Conservation (phyloP, 2,329 filamentous ascomycete species). For the Cladosporium cucumerinum region DNA sequence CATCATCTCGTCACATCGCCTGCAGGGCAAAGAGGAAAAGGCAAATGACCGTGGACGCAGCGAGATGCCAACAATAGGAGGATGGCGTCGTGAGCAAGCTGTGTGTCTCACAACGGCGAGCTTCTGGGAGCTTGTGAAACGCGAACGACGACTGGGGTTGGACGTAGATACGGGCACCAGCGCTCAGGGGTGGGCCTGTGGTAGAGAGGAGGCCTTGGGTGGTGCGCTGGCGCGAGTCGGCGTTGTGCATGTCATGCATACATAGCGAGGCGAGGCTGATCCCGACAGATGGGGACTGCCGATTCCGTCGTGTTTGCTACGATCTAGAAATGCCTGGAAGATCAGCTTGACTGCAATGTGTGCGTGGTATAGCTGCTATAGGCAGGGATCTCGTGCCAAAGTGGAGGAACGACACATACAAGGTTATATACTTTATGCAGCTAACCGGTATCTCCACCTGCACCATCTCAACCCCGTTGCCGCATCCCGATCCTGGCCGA, state of each 20-base stretch:
- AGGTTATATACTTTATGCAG: not conserved
- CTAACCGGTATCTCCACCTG: not conserved
- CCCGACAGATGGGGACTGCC: conserved; percentile 13
- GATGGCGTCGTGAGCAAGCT: not conserved
- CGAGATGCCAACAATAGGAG: conserved; percentile 6
- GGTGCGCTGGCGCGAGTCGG: conserved; percentile 15
- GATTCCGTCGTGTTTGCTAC: conserved; percentile 5
- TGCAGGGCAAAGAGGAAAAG: conserved; percentile 10
- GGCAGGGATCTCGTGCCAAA: not conserved
- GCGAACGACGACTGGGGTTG: conserved; percentile 13
- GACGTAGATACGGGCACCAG: conserved; percentile 11
- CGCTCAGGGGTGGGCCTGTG: conserved; percentile 12
- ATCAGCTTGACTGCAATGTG: not conserved
- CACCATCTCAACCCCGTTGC: not conserved
- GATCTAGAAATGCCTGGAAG: not conserved
- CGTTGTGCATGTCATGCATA: conserved; percentile 8
- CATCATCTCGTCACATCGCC: conserved; percentile 6
- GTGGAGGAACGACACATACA: not conserved
- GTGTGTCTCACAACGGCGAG: conserved; percentile 13
- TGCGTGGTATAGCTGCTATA: not conserved
- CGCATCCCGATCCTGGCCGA: not conserved
- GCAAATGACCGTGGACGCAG: not conserved
- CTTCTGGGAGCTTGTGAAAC: conserved; percentile 10
- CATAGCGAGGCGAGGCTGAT: not conserved
- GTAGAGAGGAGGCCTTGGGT: not conserved